These are phyloP conservation scores for Tolypocladium capitatum DNA, from an alignment of 2,329 filamentous ascomycete species.

Conservation along the genomic window DNA sequence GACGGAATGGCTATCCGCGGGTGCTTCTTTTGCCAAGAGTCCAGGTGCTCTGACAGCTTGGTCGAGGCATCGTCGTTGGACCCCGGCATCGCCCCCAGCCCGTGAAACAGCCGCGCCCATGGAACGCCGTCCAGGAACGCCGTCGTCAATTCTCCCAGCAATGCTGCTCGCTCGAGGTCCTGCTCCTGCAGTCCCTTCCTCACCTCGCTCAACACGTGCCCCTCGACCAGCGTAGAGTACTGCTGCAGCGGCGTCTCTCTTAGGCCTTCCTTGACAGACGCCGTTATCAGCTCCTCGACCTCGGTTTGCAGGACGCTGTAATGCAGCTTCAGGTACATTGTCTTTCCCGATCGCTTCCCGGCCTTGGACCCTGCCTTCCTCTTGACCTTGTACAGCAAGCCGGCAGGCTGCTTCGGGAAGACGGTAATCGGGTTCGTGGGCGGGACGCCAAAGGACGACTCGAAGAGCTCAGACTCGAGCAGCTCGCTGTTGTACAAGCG, in stretches of 20 bases:
- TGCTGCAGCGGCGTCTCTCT: slow-evolving; percentile 25
- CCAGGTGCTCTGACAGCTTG: slow-evolving; percentile 15
- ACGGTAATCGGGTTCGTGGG: slow-evolving; percentile 45
- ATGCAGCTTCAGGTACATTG: slow-evolving; percentile 55
- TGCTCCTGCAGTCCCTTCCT: slow-evolving; percentile 29
- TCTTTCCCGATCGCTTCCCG: slow-evolving; percentile 20
- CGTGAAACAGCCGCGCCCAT: slow-evolving; percentile 37
- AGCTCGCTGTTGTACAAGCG: slow-evolving; percentile 60
- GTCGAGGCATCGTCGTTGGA: slow-evolving; percentile 18
- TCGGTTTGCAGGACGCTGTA: slow-evolving; percentile 71
- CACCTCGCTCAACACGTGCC: slow-evolving; percentile 30
- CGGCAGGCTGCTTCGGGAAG: slow-evolving; percentile 71
- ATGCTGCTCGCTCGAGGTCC: slow-evolving; percentile 41
- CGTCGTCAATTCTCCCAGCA: slow-evolving; percentile 39
- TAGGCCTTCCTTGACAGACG: slow-evolving; percentile 27
- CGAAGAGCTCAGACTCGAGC: slow-evolving; percentile 54
- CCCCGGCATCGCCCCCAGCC: slow-evolving; percentile 29
- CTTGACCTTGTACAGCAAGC: slow-evolving; percentile 65
- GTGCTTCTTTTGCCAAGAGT: slow-evolving; percentile 18
- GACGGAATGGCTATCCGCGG: slow-evolving; percentile 14
- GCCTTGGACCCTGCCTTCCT: slow-evolving; percentile 32
- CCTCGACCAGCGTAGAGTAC: slow-evolving; percentile 33
- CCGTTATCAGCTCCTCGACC: slow-evolving; percentile 38
- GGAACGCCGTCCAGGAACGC: slow-evolving; percentile 28
- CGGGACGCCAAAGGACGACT: slow-evolving; percentile 45